Percentiles rank a stretch among this genome's conserved stretches.
phyloP scores from a whole-genome alignment of 441 rosid species.

The Gossypium laxum region DNA sequence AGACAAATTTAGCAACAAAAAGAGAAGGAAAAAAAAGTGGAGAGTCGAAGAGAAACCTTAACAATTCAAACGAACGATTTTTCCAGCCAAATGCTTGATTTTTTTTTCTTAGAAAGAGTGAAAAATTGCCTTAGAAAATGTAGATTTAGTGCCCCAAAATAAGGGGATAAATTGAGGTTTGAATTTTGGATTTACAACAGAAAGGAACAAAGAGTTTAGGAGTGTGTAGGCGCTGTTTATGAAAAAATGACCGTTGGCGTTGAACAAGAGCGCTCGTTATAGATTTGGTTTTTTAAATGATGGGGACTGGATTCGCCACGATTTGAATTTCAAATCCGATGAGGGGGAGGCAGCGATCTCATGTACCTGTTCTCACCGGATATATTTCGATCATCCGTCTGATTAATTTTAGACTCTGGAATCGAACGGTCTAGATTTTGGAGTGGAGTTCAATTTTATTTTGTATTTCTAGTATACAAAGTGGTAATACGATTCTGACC shows the following conservation, averaged over 20 bases:
- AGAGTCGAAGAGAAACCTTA: conserved; percentile 17
- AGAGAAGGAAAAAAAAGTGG: background rate
- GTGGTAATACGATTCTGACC: background rate
- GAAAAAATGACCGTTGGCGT: conserved; percentile 39
- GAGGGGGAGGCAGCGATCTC: background rate
- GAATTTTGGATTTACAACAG: conserved; percentile 13
- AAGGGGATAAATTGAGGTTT: conserved; percentile 21
- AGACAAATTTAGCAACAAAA: conserved; percentile 9
- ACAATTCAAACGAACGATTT: conserved; percentile 11
- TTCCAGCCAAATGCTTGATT: background rate
- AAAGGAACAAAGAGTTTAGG: conserved; percentile 12
- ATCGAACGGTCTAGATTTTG: background rate
- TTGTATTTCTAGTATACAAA: background rate
- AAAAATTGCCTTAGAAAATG: conserved; percentile 11
- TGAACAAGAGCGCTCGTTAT: conserved; percentile 24
- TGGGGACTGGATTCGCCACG: background rate
- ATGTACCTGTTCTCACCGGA: background rate
- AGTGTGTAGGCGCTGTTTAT: conserved; percentile 28
- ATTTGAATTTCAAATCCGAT: conserved; percentile 25
- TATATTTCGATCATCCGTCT: background rate
- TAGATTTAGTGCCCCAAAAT: background rate
- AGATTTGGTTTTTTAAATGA: conserved; percentile 16
- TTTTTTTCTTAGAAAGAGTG: background rate
- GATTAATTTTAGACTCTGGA: background rate
- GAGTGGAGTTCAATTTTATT: background rate